A percentile compares a stretch with the other conserved stretches of the same genome.
These are phyloP conservation scores for Blastocystis sp. DNA, from an alignment of 352 stramenopile genomes.

Conservation along the genomic window DNA sequence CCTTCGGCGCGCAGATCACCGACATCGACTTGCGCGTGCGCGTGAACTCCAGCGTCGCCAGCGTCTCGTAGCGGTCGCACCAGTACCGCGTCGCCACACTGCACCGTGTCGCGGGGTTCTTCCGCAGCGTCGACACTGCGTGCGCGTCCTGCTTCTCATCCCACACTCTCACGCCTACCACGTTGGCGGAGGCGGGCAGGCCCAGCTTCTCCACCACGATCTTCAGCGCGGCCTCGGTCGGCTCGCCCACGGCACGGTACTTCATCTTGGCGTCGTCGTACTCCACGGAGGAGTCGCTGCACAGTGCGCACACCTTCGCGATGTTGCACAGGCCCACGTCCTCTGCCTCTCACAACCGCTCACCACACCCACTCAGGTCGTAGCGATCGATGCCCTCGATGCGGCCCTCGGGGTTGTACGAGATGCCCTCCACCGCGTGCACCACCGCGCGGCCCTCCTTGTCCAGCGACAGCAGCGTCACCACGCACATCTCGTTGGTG, in stretches of 20 bases:
- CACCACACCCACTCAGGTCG: slow-evolving; percentile 76
- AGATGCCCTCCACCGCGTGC: slow-evolving; percentile 82
- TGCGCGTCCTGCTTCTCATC: background rate
- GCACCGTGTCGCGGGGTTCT: background rate
- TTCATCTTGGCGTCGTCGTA: slow-evolving; percentile 71
- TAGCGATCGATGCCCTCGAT: slow-evolving; percentile 72
- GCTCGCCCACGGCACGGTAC: slow-evolving; percentile 71
- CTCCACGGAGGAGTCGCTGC: slow-evolving; percentile 88
- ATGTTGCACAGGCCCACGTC: slow-evolving; percentile 12
- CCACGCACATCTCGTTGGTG: slow-evolving; percentile 74
- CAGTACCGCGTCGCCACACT: slow-evolving; percentile 72
- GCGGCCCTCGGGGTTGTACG: slow-evolving; percentile 77
- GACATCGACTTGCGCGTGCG: slow-evolving; percentile 96
- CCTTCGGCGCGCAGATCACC: slow-evolving; percentile 79
- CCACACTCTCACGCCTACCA: background rate
- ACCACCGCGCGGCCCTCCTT: background rate
- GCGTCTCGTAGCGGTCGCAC: slow-evolving; percentile 72
- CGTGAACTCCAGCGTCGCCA: slow-evolving; percentile 91
- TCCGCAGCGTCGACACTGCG: background rate
- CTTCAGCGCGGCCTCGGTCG: slow-evolving; percentile 92
- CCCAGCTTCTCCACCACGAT: slow-evolving; percentile 90
- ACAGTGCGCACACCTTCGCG: slow-evolving; percentile 78
- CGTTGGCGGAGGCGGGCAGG: slow-evolving; percentile 73
- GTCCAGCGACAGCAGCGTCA: background rate
- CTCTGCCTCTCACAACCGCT: background rate